phyloP scores from a whole-genome alignment of 2,329 filamentous ascomycete species.

The Penicillium sp. region DNA sequence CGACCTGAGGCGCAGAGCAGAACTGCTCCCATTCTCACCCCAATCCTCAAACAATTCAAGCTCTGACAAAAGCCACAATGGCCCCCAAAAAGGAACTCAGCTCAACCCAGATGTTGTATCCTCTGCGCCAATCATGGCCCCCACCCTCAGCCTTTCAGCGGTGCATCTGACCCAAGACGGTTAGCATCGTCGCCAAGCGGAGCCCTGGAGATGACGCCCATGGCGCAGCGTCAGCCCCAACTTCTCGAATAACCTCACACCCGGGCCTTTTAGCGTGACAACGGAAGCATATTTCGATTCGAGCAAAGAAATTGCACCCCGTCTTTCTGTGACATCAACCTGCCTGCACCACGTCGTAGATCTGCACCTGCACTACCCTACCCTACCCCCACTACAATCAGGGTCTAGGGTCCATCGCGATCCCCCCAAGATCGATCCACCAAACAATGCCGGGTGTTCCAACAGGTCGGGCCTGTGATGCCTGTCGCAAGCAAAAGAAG shows the following conservation, averaged over 20 bases:
- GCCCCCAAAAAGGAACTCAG: neutral
- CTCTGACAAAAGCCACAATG: neutral
- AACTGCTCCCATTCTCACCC: neutral
- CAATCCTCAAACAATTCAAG: neutral
- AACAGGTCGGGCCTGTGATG: slow-evolving; percentile 55
- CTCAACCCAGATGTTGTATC: neutral
- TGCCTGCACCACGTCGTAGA: neutral
- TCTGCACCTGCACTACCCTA: neutral
- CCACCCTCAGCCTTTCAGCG: slow-evolving; percentile 11
- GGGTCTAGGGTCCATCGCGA: neutral
- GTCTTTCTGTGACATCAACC: slow-evolving; percentile 1
- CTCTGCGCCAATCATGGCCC: slow-evolving; percentile 10
- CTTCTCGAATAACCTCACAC: slow-evolving; percentile 6
- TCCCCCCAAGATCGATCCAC: neutral
- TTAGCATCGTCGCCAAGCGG: slow-evolving; percentile 12
- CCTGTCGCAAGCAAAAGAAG: slow-evolving; percentile 58
- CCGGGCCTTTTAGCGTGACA: neutral
- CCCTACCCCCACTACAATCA: neutral
- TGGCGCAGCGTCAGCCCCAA: slow-evolving; percentile 8
- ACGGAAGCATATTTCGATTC: neutral
- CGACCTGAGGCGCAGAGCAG: slow-evolving; percentile 1
- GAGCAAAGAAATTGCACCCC: neutral
- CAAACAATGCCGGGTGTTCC: slow-evolving; percentile 57
- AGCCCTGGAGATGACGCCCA: slow-evolving; percentile 1
- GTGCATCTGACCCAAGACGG: slow-evolving; percentile 17